Conservation (phyloP, 805 yeast genomes). For the Hanseniaspora osmophila region DNA sequence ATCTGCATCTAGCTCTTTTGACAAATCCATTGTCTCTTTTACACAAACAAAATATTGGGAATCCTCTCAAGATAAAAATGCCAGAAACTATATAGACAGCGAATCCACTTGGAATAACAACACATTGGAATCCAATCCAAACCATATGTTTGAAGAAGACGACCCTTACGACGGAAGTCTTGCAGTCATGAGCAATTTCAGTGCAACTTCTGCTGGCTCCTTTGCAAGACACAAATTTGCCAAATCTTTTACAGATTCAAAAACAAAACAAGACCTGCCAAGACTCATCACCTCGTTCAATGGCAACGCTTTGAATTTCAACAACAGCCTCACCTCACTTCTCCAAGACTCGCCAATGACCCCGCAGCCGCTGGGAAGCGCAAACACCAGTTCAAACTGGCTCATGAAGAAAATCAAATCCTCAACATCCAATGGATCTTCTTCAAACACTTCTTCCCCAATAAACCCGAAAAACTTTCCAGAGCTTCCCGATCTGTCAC, state of each 20-base stretch:
- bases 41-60: not conserved
- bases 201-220: slow-evolving; percentile 86
- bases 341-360: not conserved
- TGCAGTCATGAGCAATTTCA: slow-evolving; percentile 44
- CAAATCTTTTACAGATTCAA: slow-evolving; percentile 20
- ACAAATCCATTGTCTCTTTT: not conserved
- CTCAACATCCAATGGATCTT: slow-evolving; percentile 7
- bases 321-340: not conserved
- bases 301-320: not conserved
- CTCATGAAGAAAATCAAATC: not conserved
- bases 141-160: not conserved
- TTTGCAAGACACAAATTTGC: slow-evolving; percentile 59
- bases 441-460: slow-evolving; percentile 14
- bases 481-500: slow-evolving; percentile 17
- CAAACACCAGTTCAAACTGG: not conserved
- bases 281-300: not conserved
- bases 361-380: not conserved
- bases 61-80: not conserved
- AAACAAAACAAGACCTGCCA: slow-evolving; percentile 6
- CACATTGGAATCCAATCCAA: not conserved
- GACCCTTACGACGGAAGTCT: slow-evolving; percentile 16
- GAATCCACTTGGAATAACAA: not conserved
- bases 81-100: too few species aligned
- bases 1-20: not conserved
- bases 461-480: slow-evolving; percentile 14